phyloP scores from a whole-genome alignment of 1,284 basidiomycete genomes.

The Leccinum laetum region DNA sequence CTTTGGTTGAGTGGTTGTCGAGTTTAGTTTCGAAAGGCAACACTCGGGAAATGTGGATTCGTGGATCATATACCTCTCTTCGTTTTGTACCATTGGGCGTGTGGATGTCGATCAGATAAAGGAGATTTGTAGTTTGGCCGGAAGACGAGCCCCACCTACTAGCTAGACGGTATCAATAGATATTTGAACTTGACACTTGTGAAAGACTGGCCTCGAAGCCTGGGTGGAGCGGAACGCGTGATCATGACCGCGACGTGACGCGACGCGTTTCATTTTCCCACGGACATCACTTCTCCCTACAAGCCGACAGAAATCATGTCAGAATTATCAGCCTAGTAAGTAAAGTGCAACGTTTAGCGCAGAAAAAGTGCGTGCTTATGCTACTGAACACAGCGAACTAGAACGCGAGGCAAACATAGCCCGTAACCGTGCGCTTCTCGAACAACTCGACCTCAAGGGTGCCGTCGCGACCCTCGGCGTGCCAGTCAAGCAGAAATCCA shows the following conservation, averaged over 20 bases:
- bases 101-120: background rate
- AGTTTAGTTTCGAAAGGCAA: background rate
- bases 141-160: background rate
- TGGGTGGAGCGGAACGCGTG: conserved; percentile 10
- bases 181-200: background rate
- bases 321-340: conserved; percentile 43
- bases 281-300: background rate
- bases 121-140: background rate
- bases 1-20: conserved; percentile 22
- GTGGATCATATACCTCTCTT: background rate
- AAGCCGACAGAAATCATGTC: conserved; percentile 37
- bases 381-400: conserved; percentile 52
- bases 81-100: conserved; percentile 7
- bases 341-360: background rate
- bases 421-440: too few species aligned
- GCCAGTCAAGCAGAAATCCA: too few species aligned
- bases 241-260: conserved; percentile 25
- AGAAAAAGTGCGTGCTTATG: background rate
- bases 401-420: conserved; percentile 79
- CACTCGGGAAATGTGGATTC: background rate
- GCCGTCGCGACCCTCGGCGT: too few species aligned
- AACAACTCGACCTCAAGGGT: too few species aligned
- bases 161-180: background rate
- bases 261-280: conserved; percentile 23
- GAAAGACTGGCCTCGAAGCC: too few species aligned